Evolutionary conservation across 164 flowering plant genomes (phyloP).

Genomic region (Chimonanthus salicifolius): DNA sequence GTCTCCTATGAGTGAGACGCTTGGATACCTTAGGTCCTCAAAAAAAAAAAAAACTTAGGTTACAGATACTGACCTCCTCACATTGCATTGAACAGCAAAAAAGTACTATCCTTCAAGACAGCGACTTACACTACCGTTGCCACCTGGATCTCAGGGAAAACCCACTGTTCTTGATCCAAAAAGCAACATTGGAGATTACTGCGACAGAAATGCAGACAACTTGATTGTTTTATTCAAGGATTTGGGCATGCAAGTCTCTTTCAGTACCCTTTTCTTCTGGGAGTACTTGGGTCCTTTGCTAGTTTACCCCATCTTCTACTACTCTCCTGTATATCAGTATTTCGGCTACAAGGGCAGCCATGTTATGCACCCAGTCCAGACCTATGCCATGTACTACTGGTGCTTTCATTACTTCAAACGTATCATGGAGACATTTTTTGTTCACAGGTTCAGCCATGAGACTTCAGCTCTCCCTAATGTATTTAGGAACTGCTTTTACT

Average conservation of each 20-base stretch:
- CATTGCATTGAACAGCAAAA: conserved; percentile 45
- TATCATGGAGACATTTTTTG: conserved; percentile 88
- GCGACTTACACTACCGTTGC: conserved; percentile 75
- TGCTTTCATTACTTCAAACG: conserved; percentile 94
- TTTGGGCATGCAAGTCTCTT: conserved; percentile 83
- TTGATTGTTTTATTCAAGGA: conserved; percentile 89
- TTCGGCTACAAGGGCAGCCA: conserved; percentile 78
- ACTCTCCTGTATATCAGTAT: conserved; percentile 59
- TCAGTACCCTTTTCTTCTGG: conserved; percentile 82
- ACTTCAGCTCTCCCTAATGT: conserved; percentile 89
- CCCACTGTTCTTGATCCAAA: conserved; percentile 62
- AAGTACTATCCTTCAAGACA: conserved; percentile 88
- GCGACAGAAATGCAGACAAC: conserved; percentile 37
- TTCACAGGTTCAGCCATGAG: conserved; percentile 96
- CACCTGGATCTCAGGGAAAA: conserved; percentile 64
- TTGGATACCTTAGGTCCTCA: too few relatives aligned
- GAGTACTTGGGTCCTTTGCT: conserved; percentile 88
- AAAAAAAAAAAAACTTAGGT: not conserved
- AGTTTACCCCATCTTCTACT: conserved; percentile 80
- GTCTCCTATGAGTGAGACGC: too few relatives aligned
- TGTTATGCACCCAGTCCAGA: conserved; percentile 74
- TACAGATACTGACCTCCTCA: conserved; percentile 12
- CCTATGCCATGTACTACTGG: conserved; percentile 92
- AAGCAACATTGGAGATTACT: conserved; percentile 62
- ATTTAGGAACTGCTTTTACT: conserved; percentile 86